These are phyloP conservation scores for Parascedosporium putredinis DNA, from an alignment of 2,329 filamentous ascomycete species.

Conservation along the genomic window DNA sequence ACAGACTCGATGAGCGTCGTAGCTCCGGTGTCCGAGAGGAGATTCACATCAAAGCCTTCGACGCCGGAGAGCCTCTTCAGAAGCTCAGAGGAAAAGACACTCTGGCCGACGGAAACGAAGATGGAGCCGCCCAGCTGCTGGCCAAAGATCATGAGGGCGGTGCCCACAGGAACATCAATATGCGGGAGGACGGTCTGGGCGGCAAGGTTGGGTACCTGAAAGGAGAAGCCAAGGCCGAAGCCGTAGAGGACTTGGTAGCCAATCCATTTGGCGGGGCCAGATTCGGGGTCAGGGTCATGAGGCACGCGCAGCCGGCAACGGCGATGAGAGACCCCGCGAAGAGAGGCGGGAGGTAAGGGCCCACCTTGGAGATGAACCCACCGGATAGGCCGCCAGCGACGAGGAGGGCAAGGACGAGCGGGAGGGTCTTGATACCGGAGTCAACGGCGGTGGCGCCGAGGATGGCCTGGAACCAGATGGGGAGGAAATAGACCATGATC, in stretches of 20 bases:
- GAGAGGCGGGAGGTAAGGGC: slow-evolving; percentile 32
- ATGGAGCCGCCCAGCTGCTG: slow-evolving; percentile 36
- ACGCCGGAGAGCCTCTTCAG: slow-evolving; percentile 23
- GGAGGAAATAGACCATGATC: slow-evolving; percentile 30
- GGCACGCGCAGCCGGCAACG: slow-evolving; percentile 27
- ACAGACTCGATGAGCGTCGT: slow-evolving; percentile 49
- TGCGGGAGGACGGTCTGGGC: slow-evolving; percentile 33
- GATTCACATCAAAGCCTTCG: slow-evolving; percentile 29
- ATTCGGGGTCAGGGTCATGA: slow-evolving; percentile 25
- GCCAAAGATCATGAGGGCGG: slow-evolving; percentile 32
- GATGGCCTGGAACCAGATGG: slow-evolving; percentile 41
- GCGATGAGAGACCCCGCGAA: slow-evolving; percentile 22
- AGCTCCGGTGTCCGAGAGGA: slow-evolving; percentile 36
- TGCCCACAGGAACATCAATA: slow-evolving; percentile 30
- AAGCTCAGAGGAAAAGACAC: slow-evolving; percentile 31
- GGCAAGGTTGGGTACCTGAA: slow-evolving; percentile 35
- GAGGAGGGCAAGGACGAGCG: slow-evolving; percentile 18
- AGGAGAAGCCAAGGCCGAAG: slow-evolving; percentile 29
- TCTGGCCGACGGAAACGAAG: slow-evolving; percentile 34
- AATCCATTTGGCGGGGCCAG: slow-evolving; percentile 16
- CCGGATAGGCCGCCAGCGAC: slow-evolving; percentile 17
- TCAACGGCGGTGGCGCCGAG: slow-evolving; percentile 20
- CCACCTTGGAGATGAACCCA: slow-evolving; percentile 18
- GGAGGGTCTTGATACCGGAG: slow-evolving; percentile 20
- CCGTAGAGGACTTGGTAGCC: slow-evolving; percentile 34